These are phyloP conservation scores for Fusarium papillatum DNA, from an alignment of 2,329 filamentous ascomycete genomes.

Conservation along the genomic window DNA sequence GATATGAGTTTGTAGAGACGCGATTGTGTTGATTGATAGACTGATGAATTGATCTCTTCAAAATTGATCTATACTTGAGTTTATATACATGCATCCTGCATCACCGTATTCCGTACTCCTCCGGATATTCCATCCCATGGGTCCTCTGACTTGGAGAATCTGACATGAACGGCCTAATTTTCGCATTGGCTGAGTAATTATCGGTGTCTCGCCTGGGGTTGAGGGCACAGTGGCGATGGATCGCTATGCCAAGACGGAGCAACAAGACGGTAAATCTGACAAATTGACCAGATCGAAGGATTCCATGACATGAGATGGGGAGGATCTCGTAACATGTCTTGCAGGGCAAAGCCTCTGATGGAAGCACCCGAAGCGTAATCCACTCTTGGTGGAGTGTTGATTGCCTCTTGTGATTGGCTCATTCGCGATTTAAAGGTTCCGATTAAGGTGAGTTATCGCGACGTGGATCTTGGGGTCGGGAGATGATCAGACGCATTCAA, in stretches of 20 bases:
- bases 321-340: neutral
- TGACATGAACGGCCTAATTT: neutral
- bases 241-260: constrained; percentile 11
- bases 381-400: neutral
- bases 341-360: neutral
- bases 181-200: constrained; percentile 3
- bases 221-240: neutral
- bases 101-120: neutral
- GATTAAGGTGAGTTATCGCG: neutral
- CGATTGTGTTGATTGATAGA: neutral
- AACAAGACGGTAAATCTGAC: constrained; percentile 29
- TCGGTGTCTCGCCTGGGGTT: neutral
- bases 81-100: neutral
- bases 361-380: neutral
- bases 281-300: constrained; percentile 23
- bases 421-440: neutral
- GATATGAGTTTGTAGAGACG: neutral
- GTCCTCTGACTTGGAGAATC: neutral
- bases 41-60: neutral
- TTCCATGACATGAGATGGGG: neutral
- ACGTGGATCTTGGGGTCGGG: neutral
- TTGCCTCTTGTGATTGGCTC: neutral
- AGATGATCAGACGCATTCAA: neutral
- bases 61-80: neutral
- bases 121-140: neutral